Evolutionary conservation across 2,329 filamentous ascomycete species (phyloP).

Genomic region (Ophiostoma himal-ulmi): DNA sequence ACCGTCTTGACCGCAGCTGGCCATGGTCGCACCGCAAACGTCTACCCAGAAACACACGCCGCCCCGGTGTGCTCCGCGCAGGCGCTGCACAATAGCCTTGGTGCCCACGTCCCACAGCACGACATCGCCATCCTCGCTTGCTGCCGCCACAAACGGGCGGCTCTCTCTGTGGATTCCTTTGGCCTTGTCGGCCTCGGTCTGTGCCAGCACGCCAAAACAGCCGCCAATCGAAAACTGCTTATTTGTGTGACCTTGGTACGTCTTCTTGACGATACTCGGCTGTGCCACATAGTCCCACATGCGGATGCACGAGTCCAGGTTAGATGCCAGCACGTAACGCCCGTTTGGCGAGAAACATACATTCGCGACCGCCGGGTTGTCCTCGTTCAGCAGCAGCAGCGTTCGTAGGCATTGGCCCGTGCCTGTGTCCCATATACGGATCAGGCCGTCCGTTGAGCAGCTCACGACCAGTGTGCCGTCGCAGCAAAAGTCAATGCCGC

Average conservation of each 20-base stretch:
- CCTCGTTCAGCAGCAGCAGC: slow-evolving; percentile 92
- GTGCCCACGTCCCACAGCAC: slow-evolving; percentile 85
- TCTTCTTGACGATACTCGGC: slow-evolving; percentile 71
- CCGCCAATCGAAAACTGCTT: slow-evolving; percentile 77
- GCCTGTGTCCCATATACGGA: slow-evolving; percentile 91
- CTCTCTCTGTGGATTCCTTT: slow-evolving; percentile 17
- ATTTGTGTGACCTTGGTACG: slow-evolving; percentile 90
- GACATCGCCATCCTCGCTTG: slow-evolving; percentile 81
- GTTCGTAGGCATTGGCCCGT: slow-evolving; percentile 94
- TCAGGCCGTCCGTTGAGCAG: slow-evolving; percentile 85
- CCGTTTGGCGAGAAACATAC: slow-evolving; percentile 94
- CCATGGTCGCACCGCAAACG: slow-evolving; percentile 50
- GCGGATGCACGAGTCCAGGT: slow-evolving; percentile 80
- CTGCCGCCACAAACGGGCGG: slow-evolving; percentile 62
- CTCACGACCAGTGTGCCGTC: slow-evolving; percentile 90
- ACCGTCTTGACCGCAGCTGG: slow-evolving; percentile 52
- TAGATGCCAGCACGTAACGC: slow-evolving; percentile 85
- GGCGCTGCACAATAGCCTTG: slow-evolving; percentile 73
- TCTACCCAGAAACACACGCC: slow-evolving; percentile 64
- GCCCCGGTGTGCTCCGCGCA: slow-evolving; percentile 46
- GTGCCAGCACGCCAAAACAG: slow-evolving; percentile 61
- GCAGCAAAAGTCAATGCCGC: slow-evolving; percentile 84
- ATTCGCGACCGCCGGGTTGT: slow-evolving; percentile 81
- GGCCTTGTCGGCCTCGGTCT: slow-evolving; percentile 18
- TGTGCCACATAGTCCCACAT: slow-evolving; percentile 95